Evolutionary conservation across 1,139 yeast species (phyloP).

Genomic region (Yamadazyma atmosphaerica): DNA sequence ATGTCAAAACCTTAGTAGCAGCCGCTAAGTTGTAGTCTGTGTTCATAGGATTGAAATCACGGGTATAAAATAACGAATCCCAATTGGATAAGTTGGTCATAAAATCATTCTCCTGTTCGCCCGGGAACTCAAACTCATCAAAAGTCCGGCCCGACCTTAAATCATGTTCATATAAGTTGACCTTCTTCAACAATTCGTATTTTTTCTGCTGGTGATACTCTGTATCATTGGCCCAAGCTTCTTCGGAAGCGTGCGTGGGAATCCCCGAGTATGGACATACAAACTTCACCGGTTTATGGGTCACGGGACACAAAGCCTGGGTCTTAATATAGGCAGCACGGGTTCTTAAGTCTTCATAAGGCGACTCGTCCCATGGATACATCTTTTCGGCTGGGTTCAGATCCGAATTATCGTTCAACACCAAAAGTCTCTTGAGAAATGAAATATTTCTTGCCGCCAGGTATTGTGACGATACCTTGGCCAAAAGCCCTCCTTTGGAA

Average conservation of each 20-base stretch:
- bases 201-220: constrained; percentile 68
- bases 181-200: constrained; percentile 77
- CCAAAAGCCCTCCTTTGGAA: too few species aligned
- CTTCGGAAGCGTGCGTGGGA: constrained; percentile 90
- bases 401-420: constrained; percentile 27
- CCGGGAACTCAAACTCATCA: constrained; percentile 94
- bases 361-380: constrained; percentile 80
- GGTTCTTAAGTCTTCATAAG: constrained; percentile 81
- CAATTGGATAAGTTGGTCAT: constrained; percentile 79
- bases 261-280: constrained; percentile 94
- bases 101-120: constrained; percentile 73
- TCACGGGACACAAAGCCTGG: constrained; percentile 88
- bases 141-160: constrained; percentile 89
- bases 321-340: constrained; percentile 91
- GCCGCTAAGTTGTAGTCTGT: constrained; percentile 95
- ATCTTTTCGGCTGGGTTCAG: constrained; percentile 10
- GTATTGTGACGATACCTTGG: too few species aligned
- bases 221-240: constrained; percentile 83
- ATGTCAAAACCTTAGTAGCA: constrained; percentile 89
- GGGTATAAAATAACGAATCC: constrained; percentile 92
- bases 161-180: constrained; percentile 92
- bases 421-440: constrained; percentile 40
- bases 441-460: constrained; percentile 25
- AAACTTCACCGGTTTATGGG: constrained; percentile 73
- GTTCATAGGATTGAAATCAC: constrained; percentile 94